Evolutionary conservation across 768 basidiomycete genomes (phyloP), one percentile per base, ranked within the genome.

Genomic region (Mycena olivaceomarginata): DNA sequence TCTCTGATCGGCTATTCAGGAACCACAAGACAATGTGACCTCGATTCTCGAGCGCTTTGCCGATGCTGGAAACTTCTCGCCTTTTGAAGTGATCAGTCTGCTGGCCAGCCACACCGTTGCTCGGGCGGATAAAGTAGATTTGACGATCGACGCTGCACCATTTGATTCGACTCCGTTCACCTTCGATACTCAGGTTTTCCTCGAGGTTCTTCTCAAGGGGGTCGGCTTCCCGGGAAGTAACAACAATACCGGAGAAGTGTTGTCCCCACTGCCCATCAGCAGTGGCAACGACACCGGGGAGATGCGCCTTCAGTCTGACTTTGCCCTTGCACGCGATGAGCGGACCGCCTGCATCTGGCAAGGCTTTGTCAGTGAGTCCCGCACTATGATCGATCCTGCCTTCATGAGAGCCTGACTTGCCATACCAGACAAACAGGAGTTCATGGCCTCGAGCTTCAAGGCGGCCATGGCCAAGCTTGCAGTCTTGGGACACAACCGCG

Each of bases 231-330:
- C 82, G 2, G 81, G 81, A n/a, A 77, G 79, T 43, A 57, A 60
- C 16, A 71, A 53, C 25, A 76, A 83, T 12, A 39, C 80, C 2
- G 87, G 88, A 69, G 85, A 87, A 75, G 84, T 85, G 2, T 31
- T 74, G 43, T 86, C 86, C 1, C 84, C 86, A 8, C 79, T 88
- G 13, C 74, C 74, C 56, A 37, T 18, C 39, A 46, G 57, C 31
- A 70, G 51, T n/a, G 74, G 74, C 5, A 75, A 75, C 16, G 74
- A 75, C 45, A 77, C 37, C 87, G n/a, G 87, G 20, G 86, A 86
- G 75, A 83, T 88, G 82, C 85, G 87, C 69, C 83, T 88, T 12
- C 84, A 87, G 78, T 86, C 85, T 65, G 87, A 88, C 80, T 85
- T 82, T 63, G 78, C 64, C 39, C 66, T 84, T 31, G 75, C 82